Evolutionary conservation across 192 early-diverging fungal species (phyloP).

Genomic region (Coemansia sp.): DNA sequence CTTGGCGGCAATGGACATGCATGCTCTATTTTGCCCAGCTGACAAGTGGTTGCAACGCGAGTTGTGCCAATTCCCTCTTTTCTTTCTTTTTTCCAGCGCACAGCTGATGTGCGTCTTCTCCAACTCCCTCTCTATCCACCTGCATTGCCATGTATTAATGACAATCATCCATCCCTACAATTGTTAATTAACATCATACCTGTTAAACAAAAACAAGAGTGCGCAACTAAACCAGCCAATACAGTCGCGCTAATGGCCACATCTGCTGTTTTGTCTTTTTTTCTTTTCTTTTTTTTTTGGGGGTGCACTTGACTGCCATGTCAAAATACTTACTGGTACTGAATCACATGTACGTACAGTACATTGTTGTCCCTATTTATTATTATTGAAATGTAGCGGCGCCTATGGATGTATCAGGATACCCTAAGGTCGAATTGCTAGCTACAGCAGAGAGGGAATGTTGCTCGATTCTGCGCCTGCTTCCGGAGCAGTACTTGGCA

Average conservation of each 20-base stretch:
- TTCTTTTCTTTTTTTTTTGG: too few relatives aligned
- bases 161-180: constrained; percentile 1
- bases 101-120: constrained; percentile 8
- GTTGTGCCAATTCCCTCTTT: background rate
- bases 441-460: constrained; percentile 44
- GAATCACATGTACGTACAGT: constrained; percentile 11
- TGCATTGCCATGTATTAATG: constrained; percentile 16
- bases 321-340: background rate
- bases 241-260: background rate
- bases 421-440: constrained; percentile 33
- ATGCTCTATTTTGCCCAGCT: background rate
- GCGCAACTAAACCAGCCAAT: constrained; percentile 11
- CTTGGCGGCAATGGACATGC: background rate
- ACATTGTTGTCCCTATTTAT: constrained; percentile 5
- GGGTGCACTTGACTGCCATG: background rate
- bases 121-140: constrained; percentile 15
- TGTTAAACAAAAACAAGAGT: background rate
- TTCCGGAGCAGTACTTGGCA: constrained; percentile 42
- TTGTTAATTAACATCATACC: constrained; percentile 2
- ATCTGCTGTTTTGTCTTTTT: too few relatives aligned
- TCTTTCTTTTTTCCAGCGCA: background rate
- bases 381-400: constrained; percentile 30
- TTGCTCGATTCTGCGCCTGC: constrained; percentile 47
- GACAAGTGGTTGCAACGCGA: background rate
- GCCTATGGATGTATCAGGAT: constrained; percentile 45